Base-by-base conservation (phyloP, 2,329 filamentous ascomycete genomes). In the Graphilbum sp. region DNA sequence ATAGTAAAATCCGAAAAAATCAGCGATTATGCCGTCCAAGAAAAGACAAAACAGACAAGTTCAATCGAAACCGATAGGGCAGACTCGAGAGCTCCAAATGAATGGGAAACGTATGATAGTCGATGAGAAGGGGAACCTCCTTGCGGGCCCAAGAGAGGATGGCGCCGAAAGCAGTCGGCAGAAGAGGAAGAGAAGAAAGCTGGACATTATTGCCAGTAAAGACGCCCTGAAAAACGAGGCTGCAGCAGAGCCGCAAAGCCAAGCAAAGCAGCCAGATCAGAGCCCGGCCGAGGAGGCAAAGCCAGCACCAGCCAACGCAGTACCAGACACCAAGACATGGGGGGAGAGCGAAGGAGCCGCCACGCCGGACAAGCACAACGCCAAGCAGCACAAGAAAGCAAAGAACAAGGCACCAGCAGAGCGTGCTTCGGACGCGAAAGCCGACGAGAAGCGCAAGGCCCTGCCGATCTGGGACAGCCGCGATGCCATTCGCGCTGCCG, bases 381-480 rank as follows among this genome's bases (percentile, higher is more conserved):
- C 7, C 23, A 25, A 25, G 23, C n/a, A n/a, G n/a, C n/a, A n/a
- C n/a, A n/a, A n/a, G n/a, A n/a, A n/a, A n/a, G n/a, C n/a, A n/a
- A n/a, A n/a, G 21, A 5, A 24, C 5, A 29, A n/a, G 6, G 27
- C 7, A 29, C 13, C 27, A 12, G 6, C 13, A 6, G 27, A 29
- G 27, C 27, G 27, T 6, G 27, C 27, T 12, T 29, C 27, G 13
- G 27, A 29, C 27, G 27, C 11, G 8, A 6, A 29, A 12, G 27
- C 27, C 27, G 15, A n/a, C 27, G 13, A 15, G 5, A n/a, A 29
- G 7, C 72, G 85, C 18, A 72, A 79, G 51, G 64, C 72, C 13
- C 67, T 95, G 4, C 87, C 87, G 0, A 88, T 95, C 46, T 94
- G 83, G 74, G 60, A 69, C 4, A 72, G 86, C 45, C 73, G 73